A percentile compares a stretch with the other conserved stretches of the same genome.
These are phyloP conservation scores for Aquilaria yunnanensis DNA, from an alignment of 345 rosid genomes.

Conservation along the genomic window DNA sequence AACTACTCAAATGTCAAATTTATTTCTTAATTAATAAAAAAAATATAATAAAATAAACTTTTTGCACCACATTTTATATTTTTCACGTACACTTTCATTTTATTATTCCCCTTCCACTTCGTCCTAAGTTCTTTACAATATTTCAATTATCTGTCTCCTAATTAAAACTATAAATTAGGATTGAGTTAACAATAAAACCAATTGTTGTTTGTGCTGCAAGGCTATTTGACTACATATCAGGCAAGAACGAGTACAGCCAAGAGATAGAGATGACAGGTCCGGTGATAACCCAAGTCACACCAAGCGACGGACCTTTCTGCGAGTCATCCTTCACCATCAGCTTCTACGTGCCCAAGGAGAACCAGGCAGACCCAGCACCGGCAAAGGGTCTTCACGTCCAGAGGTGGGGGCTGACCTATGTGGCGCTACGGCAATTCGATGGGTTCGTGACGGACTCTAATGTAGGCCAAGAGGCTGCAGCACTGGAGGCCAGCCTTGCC, in stretches of 20 bases:
- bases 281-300: conserved; percentile 56
- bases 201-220: conserved; percentile 21
- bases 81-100: too few species aligned
- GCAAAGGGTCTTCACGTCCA: conserved; percentile 70
- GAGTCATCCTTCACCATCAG: conserved; percentile 71
- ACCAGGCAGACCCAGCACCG: conserved; percentile 73
- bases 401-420: conserved; percentile 44
- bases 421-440: conserved; percentile 64
- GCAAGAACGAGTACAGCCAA: conserved; percentile 52
- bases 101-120: too few species aligned
- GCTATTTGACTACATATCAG: conserved; percentile 78
- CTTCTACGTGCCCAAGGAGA: conserved; percentile 70
- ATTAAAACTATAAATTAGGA: too few species aligned
- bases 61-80: too few species aligned
- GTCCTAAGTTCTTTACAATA: too few species aligned
- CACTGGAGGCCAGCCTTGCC: conserved; percentile 48
- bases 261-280: conserved; percentile 91
- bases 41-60: too few species aligned
- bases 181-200: too few species aligned
- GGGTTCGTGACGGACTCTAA: conserved; percentile 60
- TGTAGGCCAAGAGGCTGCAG: conserved; percentile 72
- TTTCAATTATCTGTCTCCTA: too few species aligned
- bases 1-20: too few species aligned
- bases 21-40: too few species aligned
- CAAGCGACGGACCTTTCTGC: conserved; percentile 86